Percentiles rank a stretch among this genome's conserved stretches.
Conservation (phyloP, 2,329 filamentous ascomycete genomes). For the Penicillium hesseltinei region DNA sequence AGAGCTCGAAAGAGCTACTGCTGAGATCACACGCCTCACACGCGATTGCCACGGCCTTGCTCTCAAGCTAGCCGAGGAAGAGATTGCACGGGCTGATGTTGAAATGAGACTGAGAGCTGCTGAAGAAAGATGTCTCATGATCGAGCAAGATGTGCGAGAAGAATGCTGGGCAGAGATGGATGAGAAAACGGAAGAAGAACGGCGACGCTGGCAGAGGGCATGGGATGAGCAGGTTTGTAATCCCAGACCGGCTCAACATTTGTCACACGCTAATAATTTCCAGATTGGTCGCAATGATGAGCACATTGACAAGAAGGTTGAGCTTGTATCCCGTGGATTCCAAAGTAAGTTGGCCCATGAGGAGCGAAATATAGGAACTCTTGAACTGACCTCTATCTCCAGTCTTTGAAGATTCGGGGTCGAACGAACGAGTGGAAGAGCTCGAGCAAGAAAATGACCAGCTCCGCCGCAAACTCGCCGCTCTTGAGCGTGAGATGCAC, state of each 20-base stretch:
- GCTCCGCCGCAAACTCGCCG: slow-evolving; percentile 62
- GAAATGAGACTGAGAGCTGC: slow-evolving; percentile 70
- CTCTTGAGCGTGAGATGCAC: slow-evolving; percentile 64
- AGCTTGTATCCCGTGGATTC: slow-evolving; percentile 62
- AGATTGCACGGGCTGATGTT: slow-evolving; percentile 65
- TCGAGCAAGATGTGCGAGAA: slow-evolving; percentile 83
- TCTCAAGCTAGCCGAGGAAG: slow-evolving; percentile 67
- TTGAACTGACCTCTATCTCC: slow-evolving; percentile 21
- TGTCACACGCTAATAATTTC: slow-evolving; percentile 13
- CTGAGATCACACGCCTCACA: slow-evolving; percentile 76
- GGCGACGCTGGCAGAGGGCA: slow-evolving; percentile 75
- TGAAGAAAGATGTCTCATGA: slow-evolving; percentile 63
- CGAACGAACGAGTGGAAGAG: slow-evolving; percentile 61
- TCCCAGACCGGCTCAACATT: not conserved
- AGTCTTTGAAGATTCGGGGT: slow-evolving; percentile 50
- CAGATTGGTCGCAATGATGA: slow-evolving; percentile 70
- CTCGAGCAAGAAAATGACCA: slow-evolving; percentile 70
- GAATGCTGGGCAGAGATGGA: slow-evolving; percentile 90
- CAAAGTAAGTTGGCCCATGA: slow-evolving; percentile 35
- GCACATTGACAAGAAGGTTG: slow-evolving; percentile 85
- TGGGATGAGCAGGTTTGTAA: slow-evolving; percentile 66
- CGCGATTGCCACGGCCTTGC: slow-evolving; percentile 75
- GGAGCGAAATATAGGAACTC: not conserved
- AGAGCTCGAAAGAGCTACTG: slow-evolving; percentile 77
- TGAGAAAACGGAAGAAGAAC: slow-evolving; percentile 68